Evolutionary conservation across 768 basidiomycete genomes (phyloP), one percentile per base, ranked within the genome.

Genomic region (Boletus rubropictus): DNA sequence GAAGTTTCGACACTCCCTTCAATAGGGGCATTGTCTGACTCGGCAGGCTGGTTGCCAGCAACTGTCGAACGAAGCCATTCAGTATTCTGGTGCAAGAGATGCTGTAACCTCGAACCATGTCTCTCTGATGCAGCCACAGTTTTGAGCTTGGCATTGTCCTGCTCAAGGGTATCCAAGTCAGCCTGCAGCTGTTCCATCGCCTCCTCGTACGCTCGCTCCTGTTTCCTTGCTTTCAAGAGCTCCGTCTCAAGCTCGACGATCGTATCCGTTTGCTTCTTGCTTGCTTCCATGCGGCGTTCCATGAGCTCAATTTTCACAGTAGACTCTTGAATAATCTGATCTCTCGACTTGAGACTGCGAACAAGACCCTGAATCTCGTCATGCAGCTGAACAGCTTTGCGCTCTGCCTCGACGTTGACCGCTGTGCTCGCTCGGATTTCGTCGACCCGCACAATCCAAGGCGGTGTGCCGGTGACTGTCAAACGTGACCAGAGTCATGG

Each of bases 251-350:
- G 79, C 50, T 90, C 86, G 12, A 72, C 65, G 42, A 97, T 86
- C 7, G 77, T 70, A 46, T 97, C 95, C 4, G 85, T 83, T 68
- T 95, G 90, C 64, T 86, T 90, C 76, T 91, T 94, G 51, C 83
- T 84, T 2, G 82, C 78, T 62, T 98, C 94, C 75, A 93, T 83
- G 27, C 92, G 80, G 38, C 93, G 82, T 62, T 96, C 93, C 81
- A 98, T 88, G 12, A 94, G 76, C 63, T 97, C 91, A 47, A 97
- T 91, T 74, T 94, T 97, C 46, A 97, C 93, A 3, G 73, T 72
- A 5, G 83, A 74, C 60, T 98, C 96, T 64, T 97, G 92, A 29
- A 91, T 82, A 21, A 68, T 76, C 72, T 96, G 92, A 52, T 98
- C 96, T 69, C 89, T 83, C n/a, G 80, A 69, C 63, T 87, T 88